Base-by-base conservation (phyloP, 202 grass and related monocot species). In the Carex arenaria region DNA sequence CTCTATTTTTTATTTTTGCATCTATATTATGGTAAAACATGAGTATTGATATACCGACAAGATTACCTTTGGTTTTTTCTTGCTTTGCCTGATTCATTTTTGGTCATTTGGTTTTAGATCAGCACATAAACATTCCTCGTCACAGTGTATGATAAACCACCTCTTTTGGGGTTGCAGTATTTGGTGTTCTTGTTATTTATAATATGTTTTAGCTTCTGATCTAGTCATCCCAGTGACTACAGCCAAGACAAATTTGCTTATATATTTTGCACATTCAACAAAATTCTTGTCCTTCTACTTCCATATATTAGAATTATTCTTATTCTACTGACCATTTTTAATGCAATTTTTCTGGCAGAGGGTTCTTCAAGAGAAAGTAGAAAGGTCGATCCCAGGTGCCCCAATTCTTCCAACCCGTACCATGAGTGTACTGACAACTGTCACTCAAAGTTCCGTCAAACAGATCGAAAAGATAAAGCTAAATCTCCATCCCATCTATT, bases 341-440 rank as follows among this genome's bases (percentile, higher is more conserved):
- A 78, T 78, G 54, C 31, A 59, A 78, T 9, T 60, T 60, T 78
- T n/a, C 9, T 60, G 74, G 15, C 74, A 78, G 53, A 40, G n/a
- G 74, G 54, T 40, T 78, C 54, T 78, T 60, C 31, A 38, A 19
- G 85, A 32, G 80, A 82, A 42, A 86, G 86, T 61, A 91, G 89
- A 83, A 97, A 89, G 84, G 94, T 97, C 15, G 91, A 97, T 31
- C 89, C 91, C 13, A 89, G 87, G 49, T 97, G 94, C 84, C 90
- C 85, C 28, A 94, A 94, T 90, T 84, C 87, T 40, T 4, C 85
- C 64, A 97, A 97, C 82, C 94, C 90, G 4, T 97, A 93, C 85
- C 94, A 97, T 76, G 90, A 92, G 67, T 97, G 94, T 82, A 90
- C 88, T 26, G 84, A 94, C 4, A 85, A 93, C 65, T 97, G 94